Percentiles rank a stretch among this genome's conserved stretches.
Evolutionary conservation across 2,329 filamentous ascomycete genomes (phyloP).

Genomic region (Penicillium crustosum): DNA sequence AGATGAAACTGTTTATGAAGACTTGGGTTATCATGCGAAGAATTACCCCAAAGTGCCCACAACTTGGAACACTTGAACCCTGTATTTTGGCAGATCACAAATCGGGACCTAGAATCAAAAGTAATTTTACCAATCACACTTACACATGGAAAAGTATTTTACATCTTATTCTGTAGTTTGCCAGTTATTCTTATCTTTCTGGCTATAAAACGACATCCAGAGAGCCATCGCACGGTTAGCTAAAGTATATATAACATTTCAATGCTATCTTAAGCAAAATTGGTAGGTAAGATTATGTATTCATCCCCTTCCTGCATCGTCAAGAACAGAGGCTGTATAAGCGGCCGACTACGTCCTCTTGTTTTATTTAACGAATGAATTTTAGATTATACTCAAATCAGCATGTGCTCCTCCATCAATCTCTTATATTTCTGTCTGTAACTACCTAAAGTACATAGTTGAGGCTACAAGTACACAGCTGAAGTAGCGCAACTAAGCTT

Average conservation of each 20-base stretch:
- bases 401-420: not conserved
- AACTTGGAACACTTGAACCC: constrained; percentile 51
- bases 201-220: not conserved
- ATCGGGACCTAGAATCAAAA: not conserved
- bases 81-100: not conserved
- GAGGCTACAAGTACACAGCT: not conserved
- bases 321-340: not conserved
- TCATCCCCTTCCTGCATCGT: not conserved
- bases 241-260: not conserved
- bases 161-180: not conserved
- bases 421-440: not conserved
- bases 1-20: constrained; percentile 61
- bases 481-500: not conserved
- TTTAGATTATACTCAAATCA: not conserved
- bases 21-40: constrained; percentile 58
- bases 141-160: not conserved
- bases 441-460: no score
- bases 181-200: not conserved
- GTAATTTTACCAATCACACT: not conserved
- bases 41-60: constrained; percentile 65
- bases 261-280: not conserved
- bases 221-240: constrained; percentile 1
- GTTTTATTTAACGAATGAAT: not conserved
- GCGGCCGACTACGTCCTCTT: not conserved
- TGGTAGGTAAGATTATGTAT: not conserved